Evolutionary conservation across 768 basidiomycete genomes (phyloP).

Genomic region (Macrocybe gigantea): DNA sequence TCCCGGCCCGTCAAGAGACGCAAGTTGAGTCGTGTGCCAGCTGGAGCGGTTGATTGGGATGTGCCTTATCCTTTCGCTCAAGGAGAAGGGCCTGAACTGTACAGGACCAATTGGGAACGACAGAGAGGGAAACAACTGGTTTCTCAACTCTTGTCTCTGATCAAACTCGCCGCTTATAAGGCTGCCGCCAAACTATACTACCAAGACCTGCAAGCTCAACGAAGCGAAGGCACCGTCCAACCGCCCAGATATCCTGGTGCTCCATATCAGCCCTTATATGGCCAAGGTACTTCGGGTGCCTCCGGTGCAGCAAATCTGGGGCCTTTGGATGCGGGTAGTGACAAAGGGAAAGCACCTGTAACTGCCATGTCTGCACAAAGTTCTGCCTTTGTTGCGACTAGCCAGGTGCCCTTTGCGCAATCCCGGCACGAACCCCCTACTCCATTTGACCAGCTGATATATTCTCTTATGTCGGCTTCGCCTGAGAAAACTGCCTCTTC

Average conservation of each 20-base stretch:
- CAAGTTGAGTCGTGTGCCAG: slow-evolving; percentile 63
- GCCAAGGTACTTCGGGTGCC: slow-evolving; percentile 14
- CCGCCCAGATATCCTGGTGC: too few species aligned
- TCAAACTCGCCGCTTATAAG: slow-evolving; percentile 55
- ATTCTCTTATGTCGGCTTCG: slow-evolving; percentile 29
- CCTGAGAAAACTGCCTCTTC: slow-evolving; percentile 5
- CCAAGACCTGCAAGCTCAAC: slow-evolving; percentile 3
- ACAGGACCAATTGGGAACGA: slow-evolving; percentile 57
- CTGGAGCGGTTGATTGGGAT: slow-evolving; percentile 80
- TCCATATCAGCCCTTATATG: background rate
- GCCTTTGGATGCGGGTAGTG: too few species aligned
- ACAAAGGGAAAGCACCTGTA: slow-evolving; percentile 8
- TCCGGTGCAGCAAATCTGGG: too few species aligned
- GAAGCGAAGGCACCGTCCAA: background rate
- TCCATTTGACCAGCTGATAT: slow-evolving; percentile 33
- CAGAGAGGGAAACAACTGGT: slow-evolving; percentile 60
- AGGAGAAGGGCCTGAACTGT: slow-evolving; percentile 69
- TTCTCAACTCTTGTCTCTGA: slow-evolving; percentile 51
- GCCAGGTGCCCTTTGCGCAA: slow-evolving; percentile 1
- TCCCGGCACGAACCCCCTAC: slow-evolving; percentile 14
- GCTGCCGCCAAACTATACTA: slow-evolving; percentile 50
- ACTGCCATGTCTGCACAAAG: slow-evolving; percentile 12
- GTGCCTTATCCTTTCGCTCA: slow-evolving; percentile 71
- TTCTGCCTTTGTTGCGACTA: slow-evolving; percentile 6
- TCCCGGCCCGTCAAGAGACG: slow-evolving; percentile 47